Base-by-base conservation (phyloP, 2,329 filamentous ascomycete genomes). In the Neoscytalidium dimidiatum region DNA sequence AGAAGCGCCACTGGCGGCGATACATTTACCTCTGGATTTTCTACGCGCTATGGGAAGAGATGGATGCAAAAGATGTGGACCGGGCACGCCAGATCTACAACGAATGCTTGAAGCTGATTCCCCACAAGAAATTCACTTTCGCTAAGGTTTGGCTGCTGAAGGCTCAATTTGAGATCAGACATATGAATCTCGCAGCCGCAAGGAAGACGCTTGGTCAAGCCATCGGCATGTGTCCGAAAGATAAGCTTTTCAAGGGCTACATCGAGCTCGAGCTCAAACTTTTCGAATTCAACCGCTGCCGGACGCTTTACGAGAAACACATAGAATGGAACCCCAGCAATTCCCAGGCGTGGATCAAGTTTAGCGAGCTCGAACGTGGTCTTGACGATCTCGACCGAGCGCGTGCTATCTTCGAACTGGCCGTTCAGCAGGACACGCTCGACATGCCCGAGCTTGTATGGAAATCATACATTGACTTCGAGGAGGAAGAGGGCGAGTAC, bases 1-100 rank as follows among this genome's bases (percentile, higher is more conserved):
- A 98, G 77, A 99, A 99, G 83, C 88, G 95, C 52, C 94, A 98
- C 77, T 99, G 95, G 95, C 86, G 95, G 69, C 86, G 95, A 38
- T 99, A 99, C 78, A 96, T 99, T 66, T 99, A 98, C 75, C 85
- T 99, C 1, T 99, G 94, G 92, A 87, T 98, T 48, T 97, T 98
- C 80, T 99, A 98, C 78, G 95, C 95, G 9, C 82, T 97, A 19
- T 98, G 91, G 87, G 95, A 98, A 77, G 95, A 99, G 78, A 88
- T 92, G 77, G 90, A 94, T 68, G 90, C 89, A 38, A 89, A 90
- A 70, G 92, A 98, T 72, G 74, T 87, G 26, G 87, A 90, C 28
- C 87, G 95, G 49, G 92, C 94, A 21, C 86, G 91, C 19, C 92
- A 97, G 75, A 92, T 99, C 67, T 99, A 98, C 81, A 88, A 90